Base-by-base conservation (phyloP, 306 rosid species). In the Vigna trinervia region DNA sequence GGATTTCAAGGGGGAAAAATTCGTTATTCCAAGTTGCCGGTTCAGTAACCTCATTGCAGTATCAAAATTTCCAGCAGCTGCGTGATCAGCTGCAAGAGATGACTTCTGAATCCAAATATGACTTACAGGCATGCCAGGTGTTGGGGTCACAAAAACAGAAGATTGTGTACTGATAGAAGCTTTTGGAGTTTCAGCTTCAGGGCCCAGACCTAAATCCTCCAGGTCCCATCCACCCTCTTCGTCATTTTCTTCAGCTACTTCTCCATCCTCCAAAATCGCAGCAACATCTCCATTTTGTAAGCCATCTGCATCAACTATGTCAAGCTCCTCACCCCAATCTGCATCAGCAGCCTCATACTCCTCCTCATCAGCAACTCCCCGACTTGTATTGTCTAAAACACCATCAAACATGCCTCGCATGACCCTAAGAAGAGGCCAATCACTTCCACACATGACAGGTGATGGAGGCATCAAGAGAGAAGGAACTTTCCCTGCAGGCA, bases 391-490 rank as follows among this genome's bases (percentile, higher is more conserved):
- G 84, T 94, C 96, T 70, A 92, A 74, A 59, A 83, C 94, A n/a
- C 97, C 94, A 85, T 94, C 97, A 80, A 94, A 94, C 71, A 94
- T 85, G 78, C 97, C 96, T 60, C 76, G 88, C 88, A 80, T 84
- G 62, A 94, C 97, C 81, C 90, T 90, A 14, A 94, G 93, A 85
- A 90, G 97, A 22, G 98, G 98, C 98, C 98, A 94, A 88, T 94
- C 94, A 41, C 98, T 85, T 53, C 93, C 94, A 46, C 92, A 85
- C 81, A 90, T 85, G 71, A 92, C 80, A 0, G 98, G 98, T 7
- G 88, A 77, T 4, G 96, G 93, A 5, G 97, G 96, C 72, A 83
- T 88, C 88, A 94, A 51, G 54, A 91, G 96, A 82, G 93, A 78
- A 2, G 97, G 90, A 14, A 85, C 87, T 84, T 89, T 89, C 56